Conservation (phyloP, 192 early-diverging fungal genomes). For the Backusella parvicylindrica region DNA sequence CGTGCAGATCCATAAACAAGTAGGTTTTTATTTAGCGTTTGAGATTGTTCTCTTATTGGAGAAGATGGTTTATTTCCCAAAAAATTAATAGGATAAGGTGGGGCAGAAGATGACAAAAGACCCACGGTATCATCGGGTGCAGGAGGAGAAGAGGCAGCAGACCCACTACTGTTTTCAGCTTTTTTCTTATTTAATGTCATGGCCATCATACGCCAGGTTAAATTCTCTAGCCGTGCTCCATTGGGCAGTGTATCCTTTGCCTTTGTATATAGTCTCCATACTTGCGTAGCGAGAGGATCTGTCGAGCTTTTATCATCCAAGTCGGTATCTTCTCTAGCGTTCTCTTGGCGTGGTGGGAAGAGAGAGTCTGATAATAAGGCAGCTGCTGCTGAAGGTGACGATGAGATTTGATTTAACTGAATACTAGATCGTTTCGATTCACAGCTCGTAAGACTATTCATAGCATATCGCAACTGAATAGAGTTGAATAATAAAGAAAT, state of each 20-base stretch:
- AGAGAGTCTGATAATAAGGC: constrained; percentile 30
- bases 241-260: constrained; percentile 76
- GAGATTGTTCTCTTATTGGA: background rate
- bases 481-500: background rate
- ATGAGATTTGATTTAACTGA: constrained; percentile 1
- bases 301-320: constrained; percentile 39
- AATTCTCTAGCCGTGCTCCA: constrained; percentile 78
- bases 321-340: constrained; percentile 16
- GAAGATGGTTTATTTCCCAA: constrained; percentile 1
- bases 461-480: constrained; percentile 6
- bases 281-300: constrained; percentile 52
- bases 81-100: constrained; percentile 25
- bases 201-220: constrained; percentile 83
- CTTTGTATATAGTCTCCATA: constrained; percentile 81
- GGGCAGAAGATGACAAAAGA: constrained; percentile 34
- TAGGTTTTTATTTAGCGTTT: constrained; percentile 9
- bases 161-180: background rate
- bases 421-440: background rate
- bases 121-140: constrained; percentile 24
- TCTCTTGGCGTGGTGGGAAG: constrained; percentile 31
- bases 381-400: constrained; percentile 27
- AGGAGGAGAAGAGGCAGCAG: constrained; percentile 15
- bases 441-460: background rate
- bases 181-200: constrained; percentile 52
- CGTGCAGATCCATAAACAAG: constrained; percentile 22